Evolutionary conservation across 2,329 filamentous ascomycete genomes (phyloP), one percentile per base, ranked within the genome.

Genomic region (Ascochyta clinopodiicola): DNA sequence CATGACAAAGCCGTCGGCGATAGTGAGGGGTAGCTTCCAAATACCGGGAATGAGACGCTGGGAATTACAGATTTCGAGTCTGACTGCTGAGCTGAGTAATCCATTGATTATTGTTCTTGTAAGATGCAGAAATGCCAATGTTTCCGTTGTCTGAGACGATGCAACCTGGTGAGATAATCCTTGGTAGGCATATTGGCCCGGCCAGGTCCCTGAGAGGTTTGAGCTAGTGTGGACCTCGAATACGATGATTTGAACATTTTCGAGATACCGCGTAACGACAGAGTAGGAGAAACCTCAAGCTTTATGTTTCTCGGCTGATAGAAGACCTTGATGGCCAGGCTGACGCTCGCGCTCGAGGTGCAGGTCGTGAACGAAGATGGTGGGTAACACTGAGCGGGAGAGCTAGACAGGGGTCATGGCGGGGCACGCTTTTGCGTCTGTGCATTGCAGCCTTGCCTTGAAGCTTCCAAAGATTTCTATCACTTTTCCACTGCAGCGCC

Each of bases 1-100:
- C 6, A 19, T 51, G 46, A 56, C 42, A 46, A 51, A 56, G 46
- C 43, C 36, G 36, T 31, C 46, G 52, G 46, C 31, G 35, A 34
- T 44, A 56, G 38, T 43, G 52, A 56, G 52, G 52, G 52, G 52
- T 46, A 56, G 29, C 29, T 51, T 51, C 46, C 43, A 51, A 56
- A 51, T 43, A 37, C 42, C 52, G 52, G 31, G 21, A 13, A 12
- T 45, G 38, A 55, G 34, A 36, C 22, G 4, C 9, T 25, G 13
- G 15, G 15, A 6, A 17, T 34, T 35, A 35, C 29, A 4, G 13
- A 34, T 15, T 5, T n/a, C 5, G 13, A n/a, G 13, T 34, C 13
- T 29, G 29, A 31, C 29, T 29, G 29, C 12, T 13, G 4, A 4
- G 29, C 29, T 31, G 29, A 31, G 29, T 10, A 31, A 31, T 13